Percentiles rank a stretch among this genome's conserved stretches.
Conservation (phyloP, 192 early-diverging fungal genomes). For the Funneliformis mosseae region DNA sequence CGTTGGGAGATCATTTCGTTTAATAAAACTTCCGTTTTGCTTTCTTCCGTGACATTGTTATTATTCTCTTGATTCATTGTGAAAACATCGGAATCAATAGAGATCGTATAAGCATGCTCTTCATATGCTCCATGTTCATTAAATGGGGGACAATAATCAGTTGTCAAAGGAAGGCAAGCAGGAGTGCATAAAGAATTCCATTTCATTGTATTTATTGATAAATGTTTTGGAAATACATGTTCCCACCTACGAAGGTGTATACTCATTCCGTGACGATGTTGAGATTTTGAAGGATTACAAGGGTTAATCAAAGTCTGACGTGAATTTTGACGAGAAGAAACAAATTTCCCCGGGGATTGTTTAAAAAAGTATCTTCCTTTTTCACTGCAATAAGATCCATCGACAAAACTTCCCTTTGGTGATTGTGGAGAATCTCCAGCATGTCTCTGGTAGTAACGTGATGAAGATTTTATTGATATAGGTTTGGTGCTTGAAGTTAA, state of each 20-base stretch:
- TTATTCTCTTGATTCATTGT: constrained; percentile 50
- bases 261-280: constrained; percentile 47
- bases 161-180: constrained; percentile 91
- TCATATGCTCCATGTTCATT: constrained; percentile 70
- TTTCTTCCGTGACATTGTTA: constrained; percentile 37
- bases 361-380: constrained; percentile 12
- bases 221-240: constrained; percentile 67
- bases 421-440: constrained; percentile 37
- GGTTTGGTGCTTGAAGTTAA: constrained; percentile 55
- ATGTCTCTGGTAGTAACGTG: constrained; percentile 25
- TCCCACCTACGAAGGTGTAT: constrained; percentile 84
- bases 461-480: constrained; percentile 46
- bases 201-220: constrained; percentile 50
- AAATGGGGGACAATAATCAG: constrained; percentile 74
- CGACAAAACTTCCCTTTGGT: constrained; percentile 24
- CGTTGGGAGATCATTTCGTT: constrained; percentile 87
- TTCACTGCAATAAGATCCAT: constrained; percentile 40
- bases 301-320: constrained; percentile 60
- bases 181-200: constrained; percentile 94
- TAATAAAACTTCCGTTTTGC: constrained; percentile 62
- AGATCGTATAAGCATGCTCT: constrained; percentile 79
- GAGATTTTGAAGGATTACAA: constrained; percentile 65
- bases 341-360: too few relatives aligned
- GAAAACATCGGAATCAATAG: constrained; percentile 50
- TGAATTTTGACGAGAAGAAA: constrained; percentile 30